phyloP scores from a whole-genome alignment of 1,284 basidiomycete species.

The Cryptococcus sp. region DNA sequence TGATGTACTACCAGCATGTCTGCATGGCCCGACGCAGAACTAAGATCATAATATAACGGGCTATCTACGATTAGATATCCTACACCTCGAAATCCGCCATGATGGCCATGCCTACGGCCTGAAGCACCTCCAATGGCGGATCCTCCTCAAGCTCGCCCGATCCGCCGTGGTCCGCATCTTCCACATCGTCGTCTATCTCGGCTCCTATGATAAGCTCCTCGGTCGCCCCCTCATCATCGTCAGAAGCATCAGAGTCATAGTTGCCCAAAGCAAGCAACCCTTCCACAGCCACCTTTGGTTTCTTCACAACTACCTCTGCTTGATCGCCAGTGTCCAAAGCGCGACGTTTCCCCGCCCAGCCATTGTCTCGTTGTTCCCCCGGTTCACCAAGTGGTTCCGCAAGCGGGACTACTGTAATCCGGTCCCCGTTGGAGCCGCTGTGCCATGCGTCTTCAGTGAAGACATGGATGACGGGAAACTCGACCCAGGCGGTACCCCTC shows the following conservation, averaged over 20 bases:
- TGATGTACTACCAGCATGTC: neutral
- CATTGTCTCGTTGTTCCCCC: slow-evolving; percentile 41
- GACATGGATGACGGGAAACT: slow-evolving; percentile 77
- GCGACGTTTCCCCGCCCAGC: no score
- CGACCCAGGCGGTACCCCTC: slow-evolving; percentile 67
- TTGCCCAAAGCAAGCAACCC: slow-evolving; percentile 21
- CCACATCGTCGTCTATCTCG: slow-evolving; percentile 10
- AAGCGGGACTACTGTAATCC: no score
- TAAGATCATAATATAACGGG: neutral
- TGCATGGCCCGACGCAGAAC: no score
- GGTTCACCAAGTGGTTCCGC: no score
- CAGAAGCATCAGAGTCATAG: slow-evolving; percentile 40
- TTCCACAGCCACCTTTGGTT: slow-evolving; percentile 52
- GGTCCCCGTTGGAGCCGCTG: slow-evolving; percentile 54
- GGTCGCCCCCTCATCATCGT: slow-evolving; percentile 15
- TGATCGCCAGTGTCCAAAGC: neutral
- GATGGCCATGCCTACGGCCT: slow-evolving; percentile 20
- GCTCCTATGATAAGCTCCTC: neutral
- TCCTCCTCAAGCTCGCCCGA: slow-evolving; percentile 9
- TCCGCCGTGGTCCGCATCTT: slow-evolving; percentile 5
- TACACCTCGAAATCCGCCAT: slow-evolving; percentile 22
- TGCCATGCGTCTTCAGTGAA: slow-evolving; percentile 64
- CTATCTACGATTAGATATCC: slow-evolving; percentile 1
- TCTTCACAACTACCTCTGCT: slow-evolving; percentile 57
- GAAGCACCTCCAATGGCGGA: slow-evolving; percentile 14